Evolutionary conservation across 805 yeast genomes (phyloP), one percentile per base, ranked within the genome.

Genomic region (Starmera pachycereana): DNA sequence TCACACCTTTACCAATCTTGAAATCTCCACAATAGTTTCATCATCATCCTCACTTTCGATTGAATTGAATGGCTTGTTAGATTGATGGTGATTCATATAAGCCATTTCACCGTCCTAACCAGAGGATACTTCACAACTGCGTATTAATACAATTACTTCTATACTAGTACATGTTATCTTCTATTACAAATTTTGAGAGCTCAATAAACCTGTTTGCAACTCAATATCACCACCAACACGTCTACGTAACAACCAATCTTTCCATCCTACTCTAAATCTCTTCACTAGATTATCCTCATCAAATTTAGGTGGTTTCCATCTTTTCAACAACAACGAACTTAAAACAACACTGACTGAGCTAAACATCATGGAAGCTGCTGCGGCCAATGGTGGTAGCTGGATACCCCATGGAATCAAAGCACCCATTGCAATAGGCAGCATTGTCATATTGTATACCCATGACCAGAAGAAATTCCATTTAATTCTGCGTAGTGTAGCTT

Each of bases 381-480:
- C 97, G 54, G 86, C 74, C 56, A 86, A 78, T 3, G 97, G 98
- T 38, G 86, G 85, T 49, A 89, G 62, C 40, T 81, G 73, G 37
- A 86, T 68, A 31, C 83, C 80, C 62, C 81, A 77, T 2, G 95
- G 95, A 37, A 78, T 71, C 40, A 90, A 67, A n/a, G 81, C 72
- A 1, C 97, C 97, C 80, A 94, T 90, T 0, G 97, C 96, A 49
- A 90, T 72, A 3, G 97, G 98, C 30, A 90, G 69, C 81, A 92
- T 90, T 27, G 84, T 63, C 13, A 83, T 33, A 52, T 90, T 90
- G 62, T 90, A 90, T 34, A 87, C 64, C 8, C 81, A 72, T 2
- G 97, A 96, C 82, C 96, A 84, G 41, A 83, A 57, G 49, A 90
- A 85, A 58, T 92, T 92, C 60, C 80, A 54, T 54, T 81, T 83